Percentiles rank a stretch among this genome's conserved stretches.
phyloP scores from a whole-genome alignment of 768 basidiomycete species.

The Serendipita sp. region DNA sequence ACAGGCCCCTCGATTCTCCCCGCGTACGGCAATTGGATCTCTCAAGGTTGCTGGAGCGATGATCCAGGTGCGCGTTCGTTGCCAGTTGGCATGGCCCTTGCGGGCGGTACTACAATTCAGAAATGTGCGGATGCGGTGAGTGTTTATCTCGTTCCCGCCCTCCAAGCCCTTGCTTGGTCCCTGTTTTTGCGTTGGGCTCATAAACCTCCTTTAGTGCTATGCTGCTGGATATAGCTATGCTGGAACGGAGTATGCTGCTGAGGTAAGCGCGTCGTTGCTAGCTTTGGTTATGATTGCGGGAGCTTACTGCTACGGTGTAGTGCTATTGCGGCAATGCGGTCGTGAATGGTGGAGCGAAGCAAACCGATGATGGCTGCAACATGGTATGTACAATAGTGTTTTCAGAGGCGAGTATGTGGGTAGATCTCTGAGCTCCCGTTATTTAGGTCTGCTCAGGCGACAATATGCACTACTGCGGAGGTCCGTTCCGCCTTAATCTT shows the following conservation, averaged over 20 bases:
- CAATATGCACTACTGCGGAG: constrained; percentile 3
- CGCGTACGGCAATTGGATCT: background rate
- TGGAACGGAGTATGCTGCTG: constrained; percentile 28
- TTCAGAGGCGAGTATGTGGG: no score
- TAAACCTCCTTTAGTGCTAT: constrained; percentile 27
- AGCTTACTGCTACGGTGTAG: constrained; percentile 12
- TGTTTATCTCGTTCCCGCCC: no score
- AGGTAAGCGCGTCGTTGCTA: constrained; percentile 25
- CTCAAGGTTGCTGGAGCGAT: constrained; percentile 4
- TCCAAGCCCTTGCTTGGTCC: no score
- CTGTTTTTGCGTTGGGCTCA: no score
- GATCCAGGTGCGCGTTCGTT: background rate
- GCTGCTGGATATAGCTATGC: constrained; percentile 29
- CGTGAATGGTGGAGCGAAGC: constrained; percentile 30
- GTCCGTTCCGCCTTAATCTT: constrained; percentile 42
- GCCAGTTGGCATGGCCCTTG: background rate
- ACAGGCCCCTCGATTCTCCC: background rate
- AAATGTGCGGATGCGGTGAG: background rate
- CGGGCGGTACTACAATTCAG: background rate
- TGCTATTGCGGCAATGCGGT: constrained; percentile 31
- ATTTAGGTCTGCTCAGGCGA: constrained; percentile 29
- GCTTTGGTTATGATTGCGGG: background rate
- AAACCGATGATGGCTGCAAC: constrained; percentile 37
- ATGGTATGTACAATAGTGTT: constrained; percentile 24
- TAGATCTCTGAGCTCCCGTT: no score